These are phyloP conservation scores for Daldinia caldariorum DNA, from an alignment of 495 filamentous ascomycete genomes.

Conservation along the genomic window DNA sequence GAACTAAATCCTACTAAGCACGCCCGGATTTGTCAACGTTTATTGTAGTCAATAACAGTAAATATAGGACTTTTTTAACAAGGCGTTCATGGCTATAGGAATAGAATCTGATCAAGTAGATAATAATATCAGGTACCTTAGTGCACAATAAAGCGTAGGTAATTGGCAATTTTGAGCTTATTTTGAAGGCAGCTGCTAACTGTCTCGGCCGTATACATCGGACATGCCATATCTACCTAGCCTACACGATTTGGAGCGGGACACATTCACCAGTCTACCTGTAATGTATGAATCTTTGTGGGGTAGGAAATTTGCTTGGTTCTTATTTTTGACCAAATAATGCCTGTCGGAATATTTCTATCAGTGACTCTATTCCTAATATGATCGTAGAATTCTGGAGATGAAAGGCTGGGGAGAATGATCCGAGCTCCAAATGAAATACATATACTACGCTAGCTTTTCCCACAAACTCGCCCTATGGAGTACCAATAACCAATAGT, in stretches of 20 bases:
- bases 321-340: conserved; percentile 1
- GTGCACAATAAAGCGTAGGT: not conserved
- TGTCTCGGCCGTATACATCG: conserved; percentile 43
- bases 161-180: not conserved
- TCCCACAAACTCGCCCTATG: conserved; percentile 12
- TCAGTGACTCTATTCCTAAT: not conserved
- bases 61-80: too few relatives aligned
- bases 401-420: not conserved
- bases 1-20: not conserved
- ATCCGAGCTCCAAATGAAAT: conserved; percentile 5
- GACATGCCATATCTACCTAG: conserved; percentile 6
- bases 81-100: not conserved
- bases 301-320: conserved; percentile 4
- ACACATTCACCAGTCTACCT: conserved; percentile 25
- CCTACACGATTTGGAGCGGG: conserved; percentile 14
- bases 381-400: not conserved
- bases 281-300: conserved; percentile 21
- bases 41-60: too few relatives aligned
- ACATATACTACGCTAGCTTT: conserved; percentile 25
- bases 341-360: not conserved
- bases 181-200: conserved; percentile 13
- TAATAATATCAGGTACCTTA: too few relatives aligned
- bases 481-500: conserved; percentile 19
- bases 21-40: not conserved
- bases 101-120: not conserved